phyloP scores from a whole-genome alignment of 2,329 filamentous ascomycete species.

The Dothistroma pini region DNA sequence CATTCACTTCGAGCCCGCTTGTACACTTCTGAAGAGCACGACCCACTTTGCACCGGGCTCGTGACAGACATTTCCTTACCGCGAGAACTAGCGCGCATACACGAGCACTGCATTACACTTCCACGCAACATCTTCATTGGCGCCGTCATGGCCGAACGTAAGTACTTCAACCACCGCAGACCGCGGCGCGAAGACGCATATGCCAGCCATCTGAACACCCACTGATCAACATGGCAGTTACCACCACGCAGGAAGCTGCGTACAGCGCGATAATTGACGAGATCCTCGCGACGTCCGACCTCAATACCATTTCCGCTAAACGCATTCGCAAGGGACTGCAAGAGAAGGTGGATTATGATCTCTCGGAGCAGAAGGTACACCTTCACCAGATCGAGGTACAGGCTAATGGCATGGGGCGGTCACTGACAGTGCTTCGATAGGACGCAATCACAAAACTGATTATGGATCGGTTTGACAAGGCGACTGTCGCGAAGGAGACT shows the following conservation, averaged over 20 bases:
- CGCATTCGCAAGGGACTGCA: conserved; percentile 62
- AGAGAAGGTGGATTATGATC: conserved; percentile 57
- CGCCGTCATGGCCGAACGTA: background rate
- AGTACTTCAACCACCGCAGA: background rate
- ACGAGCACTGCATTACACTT: background rate
- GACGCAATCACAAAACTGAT: conserved; percentile 47
- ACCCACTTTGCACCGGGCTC: background rate
- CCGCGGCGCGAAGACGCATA: background rate
- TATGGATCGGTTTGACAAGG: conserved; percentile 49
- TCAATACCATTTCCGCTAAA: conserved; percentile 63
- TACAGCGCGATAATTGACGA: conserved; percentile 59
- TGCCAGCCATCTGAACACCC: background rate
- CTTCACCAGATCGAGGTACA: conserved; percentile 36
- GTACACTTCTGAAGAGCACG: background rate
- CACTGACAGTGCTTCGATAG: conserved; percentile 30
- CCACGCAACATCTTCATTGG: background rate
- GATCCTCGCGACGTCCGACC: conserved; percentile 58
- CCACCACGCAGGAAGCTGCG: conserved; percentile 30
- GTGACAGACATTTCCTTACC: background rate
- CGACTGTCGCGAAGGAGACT: conserved; percentile 31
- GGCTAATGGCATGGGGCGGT: conserved; percentile 2
- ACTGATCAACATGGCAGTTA: conserved; percentile 19
- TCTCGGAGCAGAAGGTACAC: conserved; percentile 55
- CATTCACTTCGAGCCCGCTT: conserved; percentile 1
- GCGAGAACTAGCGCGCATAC: background rate